A percentile compares a stretch with the other conserved stretches of the same genome.
phyloP scores from a whole-genome alignment of 371 early-diverging fungal genomes.

The Apophysomyces variabilis region DNA sequence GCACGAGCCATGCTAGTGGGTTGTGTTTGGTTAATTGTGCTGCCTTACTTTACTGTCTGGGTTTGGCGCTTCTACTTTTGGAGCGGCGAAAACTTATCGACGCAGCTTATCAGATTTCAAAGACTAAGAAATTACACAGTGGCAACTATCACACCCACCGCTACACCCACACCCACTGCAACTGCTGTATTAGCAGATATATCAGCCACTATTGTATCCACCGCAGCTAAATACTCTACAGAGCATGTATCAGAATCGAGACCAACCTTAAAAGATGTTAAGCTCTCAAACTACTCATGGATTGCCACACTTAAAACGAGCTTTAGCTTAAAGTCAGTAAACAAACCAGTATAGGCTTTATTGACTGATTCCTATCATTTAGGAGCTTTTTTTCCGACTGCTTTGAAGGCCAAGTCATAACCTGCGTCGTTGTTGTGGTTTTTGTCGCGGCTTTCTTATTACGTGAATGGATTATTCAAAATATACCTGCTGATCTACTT shows the following conservation, averaged over 20 bases:
- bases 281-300: background rate
- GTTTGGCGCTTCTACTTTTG: constrained; percentile 82
- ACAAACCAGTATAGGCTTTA: background rate
- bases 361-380: constrained; percentile 1
- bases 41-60: constrained; percentile 83
- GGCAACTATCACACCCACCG: background rate
- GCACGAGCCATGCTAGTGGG: constrained; percentile 58
- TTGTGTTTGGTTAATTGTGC: constrained; percentile 75
- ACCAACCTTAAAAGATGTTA: background rate
- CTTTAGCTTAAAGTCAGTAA: background rate
- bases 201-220: background rate
- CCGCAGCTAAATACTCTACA: background rate
- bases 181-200: too few relatives aligned
- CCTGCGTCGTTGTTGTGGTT: constrained; percentile 69
- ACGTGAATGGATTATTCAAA: constrained; percentile 85
- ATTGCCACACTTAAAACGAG: constrained; percentile 7
- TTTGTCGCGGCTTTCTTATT: constrained; percentile 77
- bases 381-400: constrained; percentile 76
- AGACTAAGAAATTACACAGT: background rate
- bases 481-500: constrained; percentile 36
- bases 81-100: constrained; percentile 63
- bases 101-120: constrained; percentile 12
- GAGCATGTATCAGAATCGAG: background rate
- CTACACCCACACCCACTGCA: background rate
- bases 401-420: constrained; percentile 83